Base-by-base conservation (phyloP, 345 rosid species). In the Hypericum androsaemum region DNA sequence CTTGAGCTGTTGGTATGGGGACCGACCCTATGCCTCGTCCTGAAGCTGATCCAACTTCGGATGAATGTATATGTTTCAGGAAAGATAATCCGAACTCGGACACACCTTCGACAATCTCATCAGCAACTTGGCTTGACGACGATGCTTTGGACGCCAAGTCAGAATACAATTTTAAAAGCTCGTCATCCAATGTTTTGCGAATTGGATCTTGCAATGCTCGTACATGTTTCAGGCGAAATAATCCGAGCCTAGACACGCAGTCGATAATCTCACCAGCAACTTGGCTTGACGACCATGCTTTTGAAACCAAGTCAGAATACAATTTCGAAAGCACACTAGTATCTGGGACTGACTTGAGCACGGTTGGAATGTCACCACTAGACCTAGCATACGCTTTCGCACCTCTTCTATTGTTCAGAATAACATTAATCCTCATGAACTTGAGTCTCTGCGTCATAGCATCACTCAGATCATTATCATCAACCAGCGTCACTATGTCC, bases 401-500 rank as follows among this genome's bases (percentile, higher is more conserved):
- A 22, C 32, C 1, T 46, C 59, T 58, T 32, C 56, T 78, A 38
- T 57, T 56, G n/a, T 60, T 74, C 35, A 70, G 62, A 60, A 42
- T 74, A 12, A 81, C 89, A 47, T 73, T 52, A 35, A 88, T 73
- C 69, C 73, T 88, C 44, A 88, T 73, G 70, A 78, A 83, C 65
- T 83, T 92, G 16, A 92, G 82, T 7, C 59, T 49, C 60, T 92
- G 98, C 59, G 62, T 80, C 64, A 77, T 74, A 39, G 76, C 87
- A 70, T 85, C 97, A 41, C 43, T 14, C 50, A 92, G 71, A 64
- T 92, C 98, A 65, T 66, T 70, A 54, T 92, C 81, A 53, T 88
- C 87, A 16, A 80, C 80, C 17, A 92, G 87, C 7, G 88, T 71
- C 32, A 92, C 90, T 16, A 70, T 63, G 64, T 92, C 98, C 13